Evolutionary conservation across 495 filamentous ascomycete genomes (phyloP), one percentile per base, ranked within the genome.

Genomic region (Tuber microsphaerosporum): DNA sequence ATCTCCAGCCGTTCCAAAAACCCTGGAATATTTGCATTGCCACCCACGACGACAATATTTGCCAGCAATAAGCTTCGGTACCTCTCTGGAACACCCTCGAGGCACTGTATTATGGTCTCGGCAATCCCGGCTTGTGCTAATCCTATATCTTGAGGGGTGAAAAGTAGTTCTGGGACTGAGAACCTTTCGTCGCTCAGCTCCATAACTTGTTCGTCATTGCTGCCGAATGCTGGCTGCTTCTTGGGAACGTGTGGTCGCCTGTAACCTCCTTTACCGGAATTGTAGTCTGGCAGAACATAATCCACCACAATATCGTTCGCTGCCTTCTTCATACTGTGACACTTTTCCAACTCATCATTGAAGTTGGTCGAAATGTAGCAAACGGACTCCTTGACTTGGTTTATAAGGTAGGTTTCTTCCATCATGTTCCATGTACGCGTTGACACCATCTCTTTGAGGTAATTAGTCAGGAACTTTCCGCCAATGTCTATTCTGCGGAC

Each of bases 391-490:
- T 98, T 99, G 83, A 97, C 92, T 82, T 97, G 92, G 79, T 96
- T 97, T 83, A 97, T 94, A 31, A 98, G 88, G 81, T 95, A 90
- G 22, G 91, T 90, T 79, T 99, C 95, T 81, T 97, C 93, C 76
- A 94, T 89, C 91, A 98, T 93, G 83, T 97, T 94, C 83, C 93
- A 97, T 78, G 97, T 92, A 44, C 94, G 89, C 73, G 94, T 88
- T 12, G 95, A 97, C 34, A 97, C 89, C 41, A 97, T 87, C 73
- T 95, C 91, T 77, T 96, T 94, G 37, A 99, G 88, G 81, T 94
- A 91, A 83, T 97, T 98, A n/a, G 95, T 97, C 74, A 99, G 85
- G 45, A 95, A 88, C 83, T 96, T 97, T 17, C 95, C 95, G 37
- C 95, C 95, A 41, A 99, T 85, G 75, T 97, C 93, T 56, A 99